phyloP scores from a whole-genome alignment of 2,329 filamentous ascomycete species.

The Drechslerella coelobrocha region DNA sequence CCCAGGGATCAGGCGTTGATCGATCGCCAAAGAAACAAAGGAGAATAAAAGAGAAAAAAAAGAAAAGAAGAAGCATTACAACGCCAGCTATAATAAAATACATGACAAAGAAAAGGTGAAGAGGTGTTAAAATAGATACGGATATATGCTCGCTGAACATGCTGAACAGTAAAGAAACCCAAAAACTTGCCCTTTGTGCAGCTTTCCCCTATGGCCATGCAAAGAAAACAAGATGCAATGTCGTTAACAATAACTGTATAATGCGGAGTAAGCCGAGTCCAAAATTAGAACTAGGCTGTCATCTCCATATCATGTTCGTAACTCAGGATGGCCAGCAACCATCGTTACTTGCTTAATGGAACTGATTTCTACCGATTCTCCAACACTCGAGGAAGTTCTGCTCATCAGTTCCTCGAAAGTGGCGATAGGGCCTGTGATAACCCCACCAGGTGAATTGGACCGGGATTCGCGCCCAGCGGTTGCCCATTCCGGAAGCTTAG shows the following conservation, averaged over 20 bases:
- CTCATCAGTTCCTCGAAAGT: conserved; percentile 47
- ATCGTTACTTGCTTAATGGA: conserved; percentile 47
- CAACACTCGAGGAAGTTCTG: conserved; percentile 37
- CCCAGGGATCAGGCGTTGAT: too few relatives aligned
- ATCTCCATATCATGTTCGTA: conserved; percentile 10
- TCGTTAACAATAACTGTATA: not conserved
- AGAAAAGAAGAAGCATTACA: conserved; percentile 15
- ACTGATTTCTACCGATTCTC: conserved; percentile 34
- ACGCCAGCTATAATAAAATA: conserved; percentile 37
- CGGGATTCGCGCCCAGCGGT: conserved; percentile 5
- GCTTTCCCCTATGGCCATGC: not conserved
- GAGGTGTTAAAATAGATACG: conserved; percentile 1
- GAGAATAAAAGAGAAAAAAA: too few relatives aligned
- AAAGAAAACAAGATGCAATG: not conserved
- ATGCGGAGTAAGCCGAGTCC: not conserved
- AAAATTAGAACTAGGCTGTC: not conserved
- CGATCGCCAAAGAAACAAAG: too few relatives aligned
- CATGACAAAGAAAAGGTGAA: conserved; percentile 12
- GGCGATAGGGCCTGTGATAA: conserved; percentile 31
- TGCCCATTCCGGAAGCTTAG: conserved; percentile 38
- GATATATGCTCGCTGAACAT: conserved; percentile 38
- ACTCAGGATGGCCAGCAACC: conserved; percentile 48
- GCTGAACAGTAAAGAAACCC: not conserved
- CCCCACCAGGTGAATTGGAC: not conserved
- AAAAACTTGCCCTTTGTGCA: too few relatives aligned